These are phyloP conservation scores for Aegilops sharonensis DNA, from an alignment of 176 grass and related monocot species.

Conservation along the genomic window DNA sequence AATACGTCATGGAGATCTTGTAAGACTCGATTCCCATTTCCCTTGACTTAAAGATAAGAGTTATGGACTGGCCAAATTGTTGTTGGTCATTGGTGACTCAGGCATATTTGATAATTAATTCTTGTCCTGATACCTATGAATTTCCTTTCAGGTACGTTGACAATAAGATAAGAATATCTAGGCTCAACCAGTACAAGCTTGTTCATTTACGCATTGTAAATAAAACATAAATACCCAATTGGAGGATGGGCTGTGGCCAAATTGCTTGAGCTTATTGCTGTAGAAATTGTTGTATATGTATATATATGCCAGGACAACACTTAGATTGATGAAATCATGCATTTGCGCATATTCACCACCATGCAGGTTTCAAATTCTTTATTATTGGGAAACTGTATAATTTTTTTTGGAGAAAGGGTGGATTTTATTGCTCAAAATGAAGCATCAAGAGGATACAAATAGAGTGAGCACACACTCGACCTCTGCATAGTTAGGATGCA, in stretches of 20 bases:
- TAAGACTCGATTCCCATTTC: slow-evolving; percentile 32
- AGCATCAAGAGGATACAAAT: too few species aligned
- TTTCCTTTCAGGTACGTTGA: slow-evolving; percentile 68
- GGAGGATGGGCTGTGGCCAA: not conserved
- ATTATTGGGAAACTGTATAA: not conserved
- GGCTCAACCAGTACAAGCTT: slow-evolving; percentile 43
- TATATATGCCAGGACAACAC: slow-evolving; percentile 10
- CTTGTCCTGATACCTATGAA: slow-evolving; percentile 13
- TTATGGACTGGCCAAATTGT: not conserved
- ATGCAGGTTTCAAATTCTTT: not conserved
- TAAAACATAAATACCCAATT: slow-evolving; percentile 29
- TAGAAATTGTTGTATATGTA: slow-evolving; percentile 13
- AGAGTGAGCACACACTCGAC: too few species aligned
- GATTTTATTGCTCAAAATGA: too few species aligned
- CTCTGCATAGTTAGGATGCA: too few species aligned
- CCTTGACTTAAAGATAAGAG: not conserved
- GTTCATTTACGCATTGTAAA: slow-evolving; percentile 65
- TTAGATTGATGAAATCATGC: not conserved
- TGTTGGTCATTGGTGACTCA: not conserved
- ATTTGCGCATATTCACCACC: not conserved
- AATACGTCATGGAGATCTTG: slow-evolving; percentile 67
- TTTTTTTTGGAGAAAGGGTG: too few species aligned
- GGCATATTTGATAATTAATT: not conserved
- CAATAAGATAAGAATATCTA: slow-evolving; percentile 77
- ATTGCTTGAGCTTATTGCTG: not conserved